Conservation (phyloP, 2,329 filamentous ascomycete species). For the Gremmenia infestans region DNA sequence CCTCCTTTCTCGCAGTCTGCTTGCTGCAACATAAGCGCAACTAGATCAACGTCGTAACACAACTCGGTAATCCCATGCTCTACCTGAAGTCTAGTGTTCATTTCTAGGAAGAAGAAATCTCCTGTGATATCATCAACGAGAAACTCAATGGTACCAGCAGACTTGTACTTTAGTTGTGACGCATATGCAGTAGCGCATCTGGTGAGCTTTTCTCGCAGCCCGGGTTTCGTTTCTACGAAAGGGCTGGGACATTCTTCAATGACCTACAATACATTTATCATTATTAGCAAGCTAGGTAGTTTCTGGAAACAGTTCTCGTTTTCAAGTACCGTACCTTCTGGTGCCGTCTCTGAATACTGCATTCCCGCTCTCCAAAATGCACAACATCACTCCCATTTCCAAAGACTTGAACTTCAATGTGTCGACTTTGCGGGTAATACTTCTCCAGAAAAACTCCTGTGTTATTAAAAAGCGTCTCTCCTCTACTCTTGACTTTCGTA, state of each 20-base stretch:
- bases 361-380: slow-evolving; percentile 61
- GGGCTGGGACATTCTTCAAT: slow-evolving; percentile 66
- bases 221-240: slow-evolving; percentile 40
- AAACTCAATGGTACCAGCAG: slow-evolving; percentile 57
- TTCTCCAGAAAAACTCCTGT: slow-evolving; percentile 44
- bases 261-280: slow-evolving; percentile 34
- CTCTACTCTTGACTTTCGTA: slow-evolving; percentile 36
- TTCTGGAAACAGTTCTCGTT: background rate
- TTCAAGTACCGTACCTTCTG: slow-evolving; percentile 44
- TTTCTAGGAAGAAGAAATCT: slow-evolving; percentile 34
- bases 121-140: slow-evolving; percentile 53
- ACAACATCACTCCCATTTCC: slow-evolving; percentile 57
- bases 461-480: slow-evolving; percentile 45
- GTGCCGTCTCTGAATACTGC: slow-evolving; percentile 61
- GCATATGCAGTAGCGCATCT: slow-evolving; percentile 37
- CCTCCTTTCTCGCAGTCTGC: slow-evolving; percentile 16
- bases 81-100: slow-evolving; percentile 23
- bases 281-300: background rate
- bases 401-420: slow-evolving; percentile 65
- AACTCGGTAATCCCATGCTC: slow-evolving; percentile 22
- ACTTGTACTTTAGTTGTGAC: slow-evolving; percentile 45
- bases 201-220: slow-evolving; percentile 33
- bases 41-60: slow-evolving; percentile 21
- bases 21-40: slow-evolving; percentile 26
- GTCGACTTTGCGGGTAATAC: slow-evolving; percentile 51